These are phyloP conservation scores for Murraya paniculata DNA, from an alignment of 345 rosid genomes.

Conservation along the genomic window DNA sequence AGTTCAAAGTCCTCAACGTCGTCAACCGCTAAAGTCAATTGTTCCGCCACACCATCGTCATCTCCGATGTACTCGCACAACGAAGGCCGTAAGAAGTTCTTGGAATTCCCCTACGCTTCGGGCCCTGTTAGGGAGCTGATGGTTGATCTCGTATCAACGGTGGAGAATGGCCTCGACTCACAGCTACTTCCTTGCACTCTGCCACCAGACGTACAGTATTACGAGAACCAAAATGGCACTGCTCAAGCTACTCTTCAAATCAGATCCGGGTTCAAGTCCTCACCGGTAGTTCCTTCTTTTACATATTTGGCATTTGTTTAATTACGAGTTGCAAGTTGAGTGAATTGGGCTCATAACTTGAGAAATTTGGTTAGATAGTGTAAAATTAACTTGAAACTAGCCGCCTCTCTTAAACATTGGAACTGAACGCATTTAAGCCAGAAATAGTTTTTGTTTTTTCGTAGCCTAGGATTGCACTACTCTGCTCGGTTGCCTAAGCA, in stretches of 20 bases:
- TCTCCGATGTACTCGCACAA: conserved; percentile 35
- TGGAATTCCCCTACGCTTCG: conserved; percentile 64
- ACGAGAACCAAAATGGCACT: conserved; percentile 46
- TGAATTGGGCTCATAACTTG: background rate
- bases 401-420: too few relatives aligned
- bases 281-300: conserved; percentile 38
- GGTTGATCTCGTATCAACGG: conserved; percentile 60
- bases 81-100: conserved; percentile 39
- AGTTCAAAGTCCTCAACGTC: conserved; percentile 15
- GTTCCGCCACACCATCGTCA: conserved; percentile 20
- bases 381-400: background rate
- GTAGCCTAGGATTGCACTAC: background rate
- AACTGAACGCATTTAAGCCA: too few relatives aligned
- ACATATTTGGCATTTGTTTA: background rate
- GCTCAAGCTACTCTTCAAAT: conserved; percentile 64
- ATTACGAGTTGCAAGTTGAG: background rate
- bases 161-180: conserved; percentile 55
- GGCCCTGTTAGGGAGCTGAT: conserved; percentile 50
- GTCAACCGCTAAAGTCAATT: conserved; percentile 15
- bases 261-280: conserved; percentile 54
- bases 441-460: too few relatives aligned
- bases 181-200: conserved; percentile 61
- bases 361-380: background rate
- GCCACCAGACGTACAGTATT: conserved; percentile 58
- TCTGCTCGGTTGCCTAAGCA: too few relatives aligned